Base-by-base conservation (phyloP, 352 stramenopile genomes). In the Phytopythium chamaehyphon region DNA sequence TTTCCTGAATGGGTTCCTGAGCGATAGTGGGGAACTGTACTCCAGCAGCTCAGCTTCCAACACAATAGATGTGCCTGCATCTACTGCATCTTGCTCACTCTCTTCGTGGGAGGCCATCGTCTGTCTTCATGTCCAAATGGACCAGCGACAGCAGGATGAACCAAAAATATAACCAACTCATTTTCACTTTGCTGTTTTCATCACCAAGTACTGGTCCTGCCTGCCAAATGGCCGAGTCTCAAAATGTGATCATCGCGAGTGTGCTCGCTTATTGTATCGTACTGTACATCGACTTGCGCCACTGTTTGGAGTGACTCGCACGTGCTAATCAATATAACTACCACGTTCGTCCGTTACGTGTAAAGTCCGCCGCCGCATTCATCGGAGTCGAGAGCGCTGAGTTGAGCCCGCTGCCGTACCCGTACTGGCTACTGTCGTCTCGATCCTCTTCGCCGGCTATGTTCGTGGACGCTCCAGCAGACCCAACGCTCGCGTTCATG, bases 41-140 rank as follows among this genome's bases (percentile, higher is more conserved):
- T 71, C 65, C 19, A 49, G 33, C 35, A 71, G 56, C 48, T 49
- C 39, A n/a, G 66, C 62, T 38, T 75, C 62, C 45, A 75, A 35
- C 19, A 75, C 18, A 18, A 75, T 53, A 1, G 57, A 51, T 14
- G 45, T 53, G 23, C 56, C 53, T 19, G 37, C 42, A 21, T 61
- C 54, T 55, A 68, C 58, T 24, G 10, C 24, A 6, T 55, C 38
- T 33, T 48, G 24, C 21, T 40, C 39, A 2, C 26, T 36, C 8
- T 31, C 45, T 1, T 6, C 11, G 18, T n/a, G 23, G 1, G 12
- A 7, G 5, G 45, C 37, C 45, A 51, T 51, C 45, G 18, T 6
- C 26, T 12, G 6, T 6, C 18, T 4, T 5, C 28, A 51, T 51
- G 4, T 40, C 45, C 24, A 16, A 28, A 28, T 40, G 2, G n/a